These are phyloP conservation scores for Apiospora pterosperma DNA, from an alignment of 2,329 filamentous ascomycete species.

Conservation along the genomic window DNA sequence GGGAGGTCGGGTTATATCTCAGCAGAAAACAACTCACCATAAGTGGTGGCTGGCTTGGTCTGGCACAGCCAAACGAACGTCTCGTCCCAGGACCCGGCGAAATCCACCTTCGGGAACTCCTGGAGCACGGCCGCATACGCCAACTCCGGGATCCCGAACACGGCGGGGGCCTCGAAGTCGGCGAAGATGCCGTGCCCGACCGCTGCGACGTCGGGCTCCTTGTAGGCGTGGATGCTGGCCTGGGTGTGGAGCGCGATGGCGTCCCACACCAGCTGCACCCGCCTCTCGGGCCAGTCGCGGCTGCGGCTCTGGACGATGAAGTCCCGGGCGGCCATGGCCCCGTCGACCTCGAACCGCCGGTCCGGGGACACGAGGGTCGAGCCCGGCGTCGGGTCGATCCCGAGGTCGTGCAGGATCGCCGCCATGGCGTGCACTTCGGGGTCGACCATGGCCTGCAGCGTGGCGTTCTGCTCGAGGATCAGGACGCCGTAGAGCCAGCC, in stretches of 20 bases:
- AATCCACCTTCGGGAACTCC: slow-evolving; percentile 30
- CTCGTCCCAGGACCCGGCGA: slow-evolving; percentile 31
- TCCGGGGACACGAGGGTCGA: slow-evolving; percentile 34
- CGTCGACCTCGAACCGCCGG: slow-evolving; percentile 48
- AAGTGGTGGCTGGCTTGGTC: slow-evolving; percentile 36
- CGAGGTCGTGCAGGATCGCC: slow-evolving; percentile 39
- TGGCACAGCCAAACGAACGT: slow-evolving; percentile 36
- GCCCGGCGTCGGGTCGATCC: slow-evolving; percentile 33
- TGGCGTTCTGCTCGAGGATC: slow-evolving; percentile 10
- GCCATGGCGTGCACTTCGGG: slow-evolving; percentile 34
- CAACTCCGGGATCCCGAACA: slow-evolving; percentile 23
- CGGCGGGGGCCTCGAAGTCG: slow-evolving; percentile 33
- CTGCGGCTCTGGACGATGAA: slow-evolving; percentile 36
- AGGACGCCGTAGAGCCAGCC: slow-evolving; percentile 22
- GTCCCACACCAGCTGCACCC: slow-evolving; percentile 45
- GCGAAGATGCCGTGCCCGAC: slow-evolving; percentile 29
- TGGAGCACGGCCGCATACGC: slow-evolving; percentile 29
- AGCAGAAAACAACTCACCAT: slow-evolving; percentile 22
- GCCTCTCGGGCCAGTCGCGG: slow-evolving; percentile 34
- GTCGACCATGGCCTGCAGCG: slow-evolving; percentile 18
- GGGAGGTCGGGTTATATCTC: too few relatives aligned
- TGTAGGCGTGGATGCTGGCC: slow-evolving; percentile 33
- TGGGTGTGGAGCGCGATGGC: slow-evolving; percentile 43
- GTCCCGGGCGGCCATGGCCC: slow-evolving; percentile 39
- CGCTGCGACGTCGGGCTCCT: slow-evolving; percentile 37